Evolutionary conservation across 139 green algal genomes (phyloP), one percentile per base, ranked within the genome.

Genomic region (Picochlorum sp.): DNA sequence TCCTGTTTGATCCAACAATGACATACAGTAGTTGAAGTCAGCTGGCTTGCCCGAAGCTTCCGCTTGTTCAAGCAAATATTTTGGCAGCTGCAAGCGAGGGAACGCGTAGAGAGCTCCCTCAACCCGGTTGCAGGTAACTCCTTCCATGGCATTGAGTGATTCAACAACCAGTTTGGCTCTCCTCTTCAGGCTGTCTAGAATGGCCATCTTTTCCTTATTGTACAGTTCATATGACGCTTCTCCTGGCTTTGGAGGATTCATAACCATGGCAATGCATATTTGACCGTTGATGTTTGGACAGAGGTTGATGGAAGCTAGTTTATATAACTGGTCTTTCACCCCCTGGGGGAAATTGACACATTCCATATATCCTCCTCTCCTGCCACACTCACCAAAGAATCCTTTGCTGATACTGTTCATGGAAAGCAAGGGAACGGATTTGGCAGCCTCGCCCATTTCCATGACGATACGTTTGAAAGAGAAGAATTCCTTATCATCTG

Each of bases 371-470:
- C 88, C 88, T 21, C 16, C 70, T 13, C 71, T 64, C 57, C 82
- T 70, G 2, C 90, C 90, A 74, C 90, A 96, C 78, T 96, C 90
- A 2, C 90, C 90, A 3, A 85, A 77, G 67, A 83, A 88, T 16
- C 90, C 90, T 77, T 98, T 98, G 51, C 72, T 88, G 45, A 89
- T 93, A 41, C 80, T 90, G 73, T 97, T 88, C 54, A 98, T 80
- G 20, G 77, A 90, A 2, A 94, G 68, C 5, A 97, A 74, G 14
- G 69, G 66, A 21, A 95, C 64, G 8, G 84, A 30, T 4, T 72
- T n/a, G n/a, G 34, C 60, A 23, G 60, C 71, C 18, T 62, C 50
- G 3, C 74, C 77, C 72, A 90, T 72, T 45, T 89, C 81, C 20
- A 50, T 58, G 6, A 87, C 45, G 51, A 83, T 79, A 70, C 94